phyloP scores from a whole-genome alignment of 345 rosid genomes.

The Triadica sebifera region DNA sequence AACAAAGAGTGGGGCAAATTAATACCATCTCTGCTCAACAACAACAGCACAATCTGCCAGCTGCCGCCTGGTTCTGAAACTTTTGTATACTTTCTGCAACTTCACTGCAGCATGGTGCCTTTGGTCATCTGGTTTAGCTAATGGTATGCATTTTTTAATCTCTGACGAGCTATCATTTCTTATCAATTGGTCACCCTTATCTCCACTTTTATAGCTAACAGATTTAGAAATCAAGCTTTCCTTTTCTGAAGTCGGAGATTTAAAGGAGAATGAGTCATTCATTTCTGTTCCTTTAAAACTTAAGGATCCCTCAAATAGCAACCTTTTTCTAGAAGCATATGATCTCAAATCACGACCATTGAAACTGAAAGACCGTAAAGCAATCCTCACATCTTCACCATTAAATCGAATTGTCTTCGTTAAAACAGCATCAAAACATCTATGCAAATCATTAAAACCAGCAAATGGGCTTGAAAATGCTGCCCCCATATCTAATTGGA shows the following conservation, averaged over 20 bases:
- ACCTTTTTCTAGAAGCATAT: conserved; percentile 26
- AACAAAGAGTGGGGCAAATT: neutral
- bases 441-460: conserved; percentile 30
- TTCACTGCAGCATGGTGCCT: conserved; percentile 61
- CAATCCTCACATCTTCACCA: conserved; percentile 26
- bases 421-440: conserved; percentile 28
- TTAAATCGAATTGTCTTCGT: conserved; percentile 27
- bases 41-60: conserved; percentile 92
- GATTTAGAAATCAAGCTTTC: conserved; percentile 24
- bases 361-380: conserved; percentile 41
- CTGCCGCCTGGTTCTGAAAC: conserved; percentile 85
- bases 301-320: conserved; percentile 8
- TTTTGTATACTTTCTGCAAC: conserved; percentile 90
- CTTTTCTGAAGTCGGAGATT: conserved; percentile 31
- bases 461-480: conserved; percentile 30
- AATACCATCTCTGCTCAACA: conserved; percentile 88
- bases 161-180: conserved; percentile 20
- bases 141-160: conserved; percentile 1
- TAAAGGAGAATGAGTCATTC: conserved; percentile 22
- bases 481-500: conserved; percentile 29
- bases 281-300: conserved; percentile 37
- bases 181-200: conserved; percentile 18
- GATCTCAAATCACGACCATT: conserved; percentile 36
- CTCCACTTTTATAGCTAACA: conserved; percentile 28
- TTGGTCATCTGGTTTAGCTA: conserved; percentile 18